phyloP scores from a whole-genome alignment of 352 stramenopile genomes.

The Peronospora destructor region DNA sequence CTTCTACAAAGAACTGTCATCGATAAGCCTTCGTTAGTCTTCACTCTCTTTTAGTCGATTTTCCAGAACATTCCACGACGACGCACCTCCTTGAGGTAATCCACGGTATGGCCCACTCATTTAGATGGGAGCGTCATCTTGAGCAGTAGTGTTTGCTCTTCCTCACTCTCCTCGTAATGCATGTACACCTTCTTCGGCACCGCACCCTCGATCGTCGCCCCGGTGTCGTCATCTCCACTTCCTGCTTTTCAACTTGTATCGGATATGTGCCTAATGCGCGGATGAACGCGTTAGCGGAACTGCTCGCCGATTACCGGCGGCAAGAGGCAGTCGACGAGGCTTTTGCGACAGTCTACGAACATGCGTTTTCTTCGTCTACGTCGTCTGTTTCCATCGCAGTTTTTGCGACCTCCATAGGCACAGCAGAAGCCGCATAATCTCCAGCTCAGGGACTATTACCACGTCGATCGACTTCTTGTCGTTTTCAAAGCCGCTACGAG shows the following conservation, averaged over 20 bases:
- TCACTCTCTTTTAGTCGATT: conserved; percentile 1
- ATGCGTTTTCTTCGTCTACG: neutral
- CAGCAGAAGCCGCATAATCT: conserved; percentile 17
- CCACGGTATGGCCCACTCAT: conserved; percentile 72
- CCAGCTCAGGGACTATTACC: conserved; percentile 1
- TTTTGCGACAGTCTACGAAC: neutral
- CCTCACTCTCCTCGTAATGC: conserved; percentile 74
- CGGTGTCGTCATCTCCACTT: conserved; percentile 29
- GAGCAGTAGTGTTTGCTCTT: conserved; percentile 62
- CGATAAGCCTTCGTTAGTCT: neutral
- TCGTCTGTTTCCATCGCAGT: conserved; percentile 1
- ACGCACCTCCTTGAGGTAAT: conserved; percentile 73
- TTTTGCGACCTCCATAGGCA: neutral
- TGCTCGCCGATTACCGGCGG: conserved; percentile 27
- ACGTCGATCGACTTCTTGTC: conserved; percentile 6
- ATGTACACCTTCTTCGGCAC: conserved; percentile 87
- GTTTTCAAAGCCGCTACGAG: conserved; percentile 6
- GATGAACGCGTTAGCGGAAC: conserved; percentile 25
- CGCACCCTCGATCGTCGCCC: conserved; percentile 69
- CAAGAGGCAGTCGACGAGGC: conserved; percentile 12
- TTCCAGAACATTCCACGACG: conserved; percentile 11
- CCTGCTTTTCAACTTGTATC: neutral
- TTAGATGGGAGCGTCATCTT: conserved; percentile 87
- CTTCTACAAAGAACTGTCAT: conserved; percentile 83
- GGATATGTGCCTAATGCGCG: conserved; percentile 1